These are phyloP conservation scores for Hylodesmum podocarpum DNA, from an alignment of 306 rosid species.

Conservation along the genomic window DNA sequence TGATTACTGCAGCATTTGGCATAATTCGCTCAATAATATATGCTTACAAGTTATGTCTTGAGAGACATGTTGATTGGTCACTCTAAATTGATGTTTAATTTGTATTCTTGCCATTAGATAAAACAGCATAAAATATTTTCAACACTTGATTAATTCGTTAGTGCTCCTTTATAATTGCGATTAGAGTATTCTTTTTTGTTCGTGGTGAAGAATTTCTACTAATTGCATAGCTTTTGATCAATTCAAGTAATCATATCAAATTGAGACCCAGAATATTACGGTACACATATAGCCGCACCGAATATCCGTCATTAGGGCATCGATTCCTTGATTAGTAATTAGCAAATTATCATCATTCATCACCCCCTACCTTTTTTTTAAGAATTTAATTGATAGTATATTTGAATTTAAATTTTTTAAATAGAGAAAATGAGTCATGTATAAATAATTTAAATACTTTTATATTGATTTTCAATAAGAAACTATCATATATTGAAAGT, in stretches of 20 bases:
- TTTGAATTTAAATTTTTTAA: background rate
- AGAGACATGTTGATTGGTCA: constrained; percentile 21
- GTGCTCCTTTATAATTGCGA: background rate
- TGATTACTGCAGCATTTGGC: background rate
- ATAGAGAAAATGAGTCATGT: background rate
- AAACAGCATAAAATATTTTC: constrained; percentile 26
- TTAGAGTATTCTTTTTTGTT: constrained; percentile 16
- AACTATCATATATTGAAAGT: too few relatives aligned
- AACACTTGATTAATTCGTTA: background rate
- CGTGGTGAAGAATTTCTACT: constrained; percentile 10
- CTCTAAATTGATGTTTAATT: constrained; percentile 28
- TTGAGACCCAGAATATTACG: background rate
- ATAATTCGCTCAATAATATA: constrained; percentile 24
- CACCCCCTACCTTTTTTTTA: background rate
- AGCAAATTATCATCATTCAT: background rate
- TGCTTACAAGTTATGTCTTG: background rate
- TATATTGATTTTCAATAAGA: too few relatives aligned
- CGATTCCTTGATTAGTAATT: background rate
- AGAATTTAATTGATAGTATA: background rate
- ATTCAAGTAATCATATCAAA: constrained; percentile 8
- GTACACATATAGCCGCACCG: background rate
- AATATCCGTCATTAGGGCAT: background rate
- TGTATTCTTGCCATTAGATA: constrained; percentile 38
- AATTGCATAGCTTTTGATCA: constrained; percentile 3
- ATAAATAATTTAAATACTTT: too few relatives aligned